Conservation (phyloP, 2,329 filamentous ascomycete genomes). For the Catunica adiposa region DNA sequence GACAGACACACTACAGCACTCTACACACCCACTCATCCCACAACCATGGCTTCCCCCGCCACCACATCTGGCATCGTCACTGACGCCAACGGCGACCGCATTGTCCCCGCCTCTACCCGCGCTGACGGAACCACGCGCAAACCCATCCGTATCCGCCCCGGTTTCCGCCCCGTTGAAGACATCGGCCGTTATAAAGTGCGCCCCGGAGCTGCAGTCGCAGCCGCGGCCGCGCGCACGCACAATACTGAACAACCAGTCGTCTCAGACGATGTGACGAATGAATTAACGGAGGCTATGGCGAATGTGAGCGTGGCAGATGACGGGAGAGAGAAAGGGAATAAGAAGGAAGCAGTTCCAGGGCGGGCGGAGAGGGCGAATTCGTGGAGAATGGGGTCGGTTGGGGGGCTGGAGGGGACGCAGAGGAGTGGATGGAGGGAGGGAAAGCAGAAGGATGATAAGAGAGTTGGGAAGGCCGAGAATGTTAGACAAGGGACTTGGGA, state of each 20-base stretch:
- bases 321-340: background rate
- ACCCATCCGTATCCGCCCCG: conserved; percentile 85
- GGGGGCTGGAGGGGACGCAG: background rate
- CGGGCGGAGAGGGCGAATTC: background rate
- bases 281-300: background rate
- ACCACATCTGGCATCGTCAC: conserved; percentile 54
- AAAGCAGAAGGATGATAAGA: background rate
- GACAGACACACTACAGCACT: no score
- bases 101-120: conserved; percentile 75
- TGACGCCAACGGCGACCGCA: conserved; percentile 61
- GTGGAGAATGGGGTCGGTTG: no score
- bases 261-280: background rate
- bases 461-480: background rate
- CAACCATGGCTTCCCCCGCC: background rate
- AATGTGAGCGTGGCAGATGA: background rate
- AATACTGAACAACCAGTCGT: background rate
- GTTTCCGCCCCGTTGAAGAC: conserved; percentile 87
- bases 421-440: background rate
- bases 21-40: conserved; percentile 2
- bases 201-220: conserved; percentile 57
- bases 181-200: conserved; percentile 92
- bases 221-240: background rate
- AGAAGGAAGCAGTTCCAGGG: background rate
- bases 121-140: conserved; percentile 82
- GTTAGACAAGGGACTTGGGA: background rate